phyloP scores from a whole-genome alignment of 768 basidiomycete species.

The Leccinellum luteum region DNA sequence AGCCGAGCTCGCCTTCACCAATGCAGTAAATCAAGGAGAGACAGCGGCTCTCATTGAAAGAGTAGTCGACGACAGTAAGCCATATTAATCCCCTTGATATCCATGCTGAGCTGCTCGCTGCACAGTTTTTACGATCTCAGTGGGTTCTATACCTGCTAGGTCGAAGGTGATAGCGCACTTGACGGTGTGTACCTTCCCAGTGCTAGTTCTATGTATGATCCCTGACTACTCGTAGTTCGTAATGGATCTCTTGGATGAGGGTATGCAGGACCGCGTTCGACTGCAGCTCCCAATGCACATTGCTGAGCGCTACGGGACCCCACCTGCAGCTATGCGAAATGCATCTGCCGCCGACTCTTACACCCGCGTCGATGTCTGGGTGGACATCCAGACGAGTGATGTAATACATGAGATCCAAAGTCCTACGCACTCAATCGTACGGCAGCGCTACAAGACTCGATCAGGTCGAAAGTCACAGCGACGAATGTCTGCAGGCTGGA shows the following conservation, averaged over 20 bases:
- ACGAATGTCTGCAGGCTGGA: constrained; percentile 38
- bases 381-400: constrained; percentile 51
- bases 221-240: constrained; percentile 38
- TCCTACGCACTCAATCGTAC: constrained; percentile 43
- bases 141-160: constrained; percentile 49
- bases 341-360: constrained; percentile 27
- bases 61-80: constrained; percentile 52
- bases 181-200: constrained; percentile 34
- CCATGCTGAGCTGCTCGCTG: background rate
- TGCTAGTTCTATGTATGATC: background rate
- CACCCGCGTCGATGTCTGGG: constrained; percentile 40
- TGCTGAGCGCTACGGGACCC: constrained; percentile 51
- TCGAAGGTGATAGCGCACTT: constrained; percentile 40
- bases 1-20: constrained; percentile 40
- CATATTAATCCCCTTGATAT: background rate
- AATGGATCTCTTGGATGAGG: constrained; percentile 52
- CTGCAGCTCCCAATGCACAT: constrained; percentile 53
- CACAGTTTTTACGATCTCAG: constrained; percentile 56
- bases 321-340: constrained; percentile 37
- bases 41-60: constrained; percentile 46
- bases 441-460: constrained; percentile 35
- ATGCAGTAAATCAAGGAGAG: constrained; percentile 40
- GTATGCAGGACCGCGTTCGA: constrained; percentile 44
- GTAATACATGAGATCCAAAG: constrained; percentile 39
- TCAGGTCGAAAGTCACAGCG: constrained; percentile 37